Evolutionary conservation across 495 filamentous ascomycete genomes (phyloP).

Genomic region (Tuber borchii): DNA sequence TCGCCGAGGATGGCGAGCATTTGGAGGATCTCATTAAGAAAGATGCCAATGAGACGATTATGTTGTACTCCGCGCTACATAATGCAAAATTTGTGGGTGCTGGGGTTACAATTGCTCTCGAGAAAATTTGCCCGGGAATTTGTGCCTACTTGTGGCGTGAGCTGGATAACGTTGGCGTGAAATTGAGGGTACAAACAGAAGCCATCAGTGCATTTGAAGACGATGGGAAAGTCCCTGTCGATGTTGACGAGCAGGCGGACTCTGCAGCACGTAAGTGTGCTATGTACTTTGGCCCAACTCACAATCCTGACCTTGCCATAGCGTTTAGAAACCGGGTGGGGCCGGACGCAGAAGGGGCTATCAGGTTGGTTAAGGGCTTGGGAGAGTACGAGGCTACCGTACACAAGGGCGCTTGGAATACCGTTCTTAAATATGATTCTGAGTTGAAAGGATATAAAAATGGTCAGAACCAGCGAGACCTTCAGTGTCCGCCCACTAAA

Average conservation of each 20-base stretch:
- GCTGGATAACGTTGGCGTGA: slow-evolving; percentile 68
- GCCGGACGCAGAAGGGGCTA: slow-evolving; percentile 55
- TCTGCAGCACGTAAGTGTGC: slow-evolving; percentile 78
- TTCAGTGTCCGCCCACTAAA: slow-evolving; percentile 45
- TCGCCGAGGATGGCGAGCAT: slow-evolving; percentile 41
- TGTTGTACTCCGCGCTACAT: slow-evolving; percentile 56
- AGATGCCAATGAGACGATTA: slow-evolving; percentile 51
- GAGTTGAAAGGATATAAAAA: slow-evolving; percentile 58
- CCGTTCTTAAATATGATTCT: slow-evolving; percentile 59
- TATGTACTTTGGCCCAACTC: slow-evolving; percentile 69
- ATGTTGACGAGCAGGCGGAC: slow-evolving; percentile 77
- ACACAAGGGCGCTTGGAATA: slow-evolving; percentile 57
- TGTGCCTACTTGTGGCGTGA: slow-evolving; percentile 70
- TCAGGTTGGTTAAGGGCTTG: slow-evolving; percentile 50
- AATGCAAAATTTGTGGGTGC: slow-evolving; percentile 62
- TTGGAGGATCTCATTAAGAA: slow-evolving; percentile 49
- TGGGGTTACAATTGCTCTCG: slow-evolving; percentile 52
- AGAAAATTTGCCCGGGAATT: slow-evolving; percentile 53
- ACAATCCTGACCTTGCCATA: slow-evolving; percentile 66
- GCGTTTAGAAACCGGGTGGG: slow-evolving; percentile 68
- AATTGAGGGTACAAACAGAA: slow-evolving; percentile 44
- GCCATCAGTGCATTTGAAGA: slow-evolving; percentile 27
- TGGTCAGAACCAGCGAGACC: neutral
- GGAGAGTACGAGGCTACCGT: slow-evolving; percentile 62
- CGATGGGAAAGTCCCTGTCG: slow-evolving; percentile 41